Percentiles rank a stretch among this genome's conserved stretches.
phyloP scores from a whole-genome alignment of 768 basidiomycete genomes.

The Rickenella mellea region DNA sequence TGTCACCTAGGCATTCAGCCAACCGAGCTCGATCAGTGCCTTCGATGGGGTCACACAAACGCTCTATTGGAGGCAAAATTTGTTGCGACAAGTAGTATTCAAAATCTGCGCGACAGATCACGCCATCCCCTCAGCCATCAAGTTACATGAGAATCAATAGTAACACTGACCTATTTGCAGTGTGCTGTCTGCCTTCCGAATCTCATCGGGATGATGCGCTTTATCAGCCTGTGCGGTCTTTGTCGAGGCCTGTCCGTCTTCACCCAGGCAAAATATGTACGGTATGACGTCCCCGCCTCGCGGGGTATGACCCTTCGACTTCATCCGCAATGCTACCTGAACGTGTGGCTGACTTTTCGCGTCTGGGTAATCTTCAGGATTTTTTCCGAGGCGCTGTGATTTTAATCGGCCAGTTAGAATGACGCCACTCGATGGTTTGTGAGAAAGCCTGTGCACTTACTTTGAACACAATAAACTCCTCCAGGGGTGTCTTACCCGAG shows the following conservation, averaged over 20 bases:
- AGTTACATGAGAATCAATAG: background rate
- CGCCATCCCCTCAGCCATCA: conserved; percentile 3
- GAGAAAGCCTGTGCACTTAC: conserved; percentile 28
- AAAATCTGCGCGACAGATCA: conserved; percentile 46
- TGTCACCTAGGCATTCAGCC: conserved; percentile 88
- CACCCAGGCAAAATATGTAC: conserved; percentile 83
- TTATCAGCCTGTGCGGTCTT: conserved; percentile 80
- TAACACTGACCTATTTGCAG: conserved; percentile 58
- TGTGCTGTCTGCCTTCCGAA: conserved; percentile 56
- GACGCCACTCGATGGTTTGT: background rate
- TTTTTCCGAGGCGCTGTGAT: conserved; percentile 83
- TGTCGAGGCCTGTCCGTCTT: conserved; percentile 59
- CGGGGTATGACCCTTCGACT: conserved; percentile 70
- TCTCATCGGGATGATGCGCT: conserved; percentile 90
- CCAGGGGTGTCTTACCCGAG: conserved; percentile 68
- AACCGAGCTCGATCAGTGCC: conserved; percentile 87
- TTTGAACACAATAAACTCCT: conserved; percentile 94
- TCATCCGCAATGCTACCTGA: conserved; percentile 88
- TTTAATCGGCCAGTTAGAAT: background rate
- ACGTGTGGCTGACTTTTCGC: conserved; percentile 94
- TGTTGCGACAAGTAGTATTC: conserved; percentile 89
- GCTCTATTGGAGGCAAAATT: conserved; percentile 88
- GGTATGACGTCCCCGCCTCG: conserved; percentile 89
- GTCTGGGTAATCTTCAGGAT: conserved; percentile 95
- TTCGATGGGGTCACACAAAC: conserved; percentile 92